Evolutionary conservation across 495 filamentous ascomycete genomes (phyloP), one percentile per base, ranked within the genome.

Genomic region (Cryomyces minteri): DNA sequence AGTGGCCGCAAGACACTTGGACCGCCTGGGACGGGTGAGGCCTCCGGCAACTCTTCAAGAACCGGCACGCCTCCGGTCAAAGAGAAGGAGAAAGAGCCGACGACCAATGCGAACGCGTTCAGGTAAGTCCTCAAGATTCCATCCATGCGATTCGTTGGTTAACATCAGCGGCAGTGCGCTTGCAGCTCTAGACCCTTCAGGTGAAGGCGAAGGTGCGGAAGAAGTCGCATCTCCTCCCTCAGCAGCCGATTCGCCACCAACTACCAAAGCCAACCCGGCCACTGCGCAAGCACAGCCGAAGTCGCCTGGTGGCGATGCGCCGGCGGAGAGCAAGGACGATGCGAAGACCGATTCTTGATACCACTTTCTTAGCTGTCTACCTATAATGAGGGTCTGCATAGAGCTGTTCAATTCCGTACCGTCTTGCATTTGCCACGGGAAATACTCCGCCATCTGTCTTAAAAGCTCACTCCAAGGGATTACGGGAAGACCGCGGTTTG

Each of bases 41-140:
- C 92, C 54, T 84, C 79, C 51, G 77, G 73, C 48, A 73, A 79
- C 42, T 87, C 84, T 45, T 94, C 88, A 44, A 79, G 90, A 52
- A 90, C 82, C 48, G 81, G 79, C 54, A 94, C 88, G 45, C 86
- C 86, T 28, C 80, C 86, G 47, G 63, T 76, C 41, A 76, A 79
- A 65, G 63, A 68, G 48, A 67, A 70, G 52, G 71, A 79, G 51
- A 69, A 79, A 41, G 18, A 25, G 18, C 18, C 18, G 18, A 67
- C 76, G 34, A 72, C 80, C 33, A 77, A 80, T 47, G 70, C 73
- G 44, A 98, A 95, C 66, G 77, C 85, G 52, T 98, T 90, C 70
- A 86, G 84, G 90, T 94, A 68, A 57, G 65, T 45, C 46, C 4
- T 18, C 31, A 9, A 34, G 18, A 12, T 29, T 43, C 37, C 34